A percentile compares a stretch with the other conserved stretches of the same genome.
These are phyloP conservation scores for Cutaneotrichosporon sp. DNA, from an alignment of 1,284 basidiomycete genomes.

Conservation along the genomic window DNA sequence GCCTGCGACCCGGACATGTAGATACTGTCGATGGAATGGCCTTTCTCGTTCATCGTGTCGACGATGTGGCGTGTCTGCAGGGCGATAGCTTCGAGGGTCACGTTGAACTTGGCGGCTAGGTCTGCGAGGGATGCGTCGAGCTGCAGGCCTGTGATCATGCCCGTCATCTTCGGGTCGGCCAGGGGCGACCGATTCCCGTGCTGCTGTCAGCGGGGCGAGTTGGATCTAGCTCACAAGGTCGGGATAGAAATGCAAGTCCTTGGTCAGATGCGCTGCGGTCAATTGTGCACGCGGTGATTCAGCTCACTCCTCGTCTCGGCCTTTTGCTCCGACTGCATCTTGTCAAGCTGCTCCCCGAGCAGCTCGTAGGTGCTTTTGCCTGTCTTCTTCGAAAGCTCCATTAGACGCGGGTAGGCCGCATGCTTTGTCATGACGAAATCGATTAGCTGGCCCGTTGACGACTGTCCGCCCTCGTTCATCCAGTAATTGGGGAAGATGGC, in stretches of 20 bases:
- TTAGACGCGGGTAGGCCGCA: conserved; percentile 68
- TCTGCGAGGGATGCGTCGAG: conserved; percentile 74
- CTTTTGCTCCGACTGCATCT: conserved; percentile 57
- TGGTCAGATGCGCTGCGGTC: conserved; percentile 67
- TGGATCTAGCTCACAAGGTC: conserved; percentile 56
- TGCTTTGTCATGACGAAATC: conserved; percentile 94
- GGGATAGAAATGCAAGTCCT: conserved; percentile 88
- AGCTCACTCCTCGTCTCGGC: conserved; percentile 57
- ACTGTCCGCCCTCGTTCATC: conserved; percentile 99
- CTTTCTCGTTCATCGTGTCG: conserved; percentile 79
- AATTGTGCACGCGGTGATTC: not conserved
- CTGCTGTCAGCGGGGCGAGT: not conserved
- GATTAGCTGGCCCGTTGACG: conserved; percentile 95
- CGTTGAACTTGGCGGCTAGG: conserved; percentile 83
- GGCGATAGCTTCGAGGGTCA: conserved; percentile 88
- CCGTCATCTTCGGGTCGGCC: conserved; percentile 87
- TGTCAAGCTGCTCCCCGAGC: conserved; percentile 68
- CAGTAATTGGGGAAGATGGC: conserved; percentile 85
- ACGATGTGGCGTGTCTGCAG: conserved; percentile 94
- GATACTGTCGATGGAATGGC: conserved; percentile 77
- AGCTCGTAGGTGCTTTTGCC: conserved; percentile 55
- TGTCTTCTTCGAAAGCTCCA: conserved; percentile 54
- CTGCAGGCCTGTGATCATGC: conserved; percentile 80
- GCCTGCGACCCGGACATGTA: conserved; percentile 89
- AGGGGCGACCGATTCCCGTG: conserved; percentile 91